phyloP scores from a whole-genome alignment of 768 basidiomycete species.

The Rhodocollybia butyracea region DNA sequence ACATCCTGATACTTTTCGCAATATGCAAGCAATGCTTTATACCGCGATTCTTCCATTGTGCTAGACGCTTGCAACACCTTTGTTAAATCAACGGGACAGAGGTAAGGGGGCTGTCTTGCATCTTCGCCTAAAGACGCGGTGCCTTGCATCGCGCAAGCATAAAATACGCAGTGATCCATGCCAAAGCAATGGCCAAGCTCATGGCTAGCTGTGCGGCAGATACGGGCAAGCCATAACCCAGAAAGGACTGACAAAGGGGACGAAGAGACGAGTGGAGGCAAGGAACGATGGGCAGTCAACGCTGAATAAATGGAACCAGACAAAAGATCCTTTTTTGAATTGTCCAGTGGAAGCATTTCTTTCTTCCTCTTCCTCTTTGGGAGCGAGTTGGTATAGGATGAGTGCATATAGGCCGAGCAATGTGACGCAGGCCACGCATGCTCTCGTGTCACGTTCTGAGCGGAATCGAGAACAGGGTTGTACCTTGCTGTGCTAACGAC shows the following conservation, averaged over 20 bases:
- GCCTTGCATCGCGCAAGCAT: conserved; percentile 35
- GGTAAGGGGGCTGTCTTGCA: conserved; percentile 31
- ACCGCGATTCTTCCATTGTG: conserved; percentile 15
- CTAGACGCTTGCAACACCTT: conserved; percentile 26
- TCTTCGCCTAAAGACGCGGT: conserved; percentile 29
- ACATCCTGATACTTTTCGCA: conserved; percentile 22
- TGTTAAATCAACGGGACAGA: conserved; percentile 30
- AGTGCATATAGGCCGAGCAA: conserved; percentile 23
- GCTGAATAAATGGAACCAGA: conserved; percentile 19
- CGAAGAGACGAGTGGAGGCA: conserved; percentile 12
- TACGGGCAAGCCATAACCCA: conserved; percentile 31
- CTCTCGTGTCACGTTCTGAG: conserved; percentile 23
- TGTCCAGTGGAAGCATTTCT: not conserved
- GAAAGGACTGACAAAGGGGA: conserved; percentile 15
- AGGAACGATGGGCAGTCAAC: conserved; percentile 12
- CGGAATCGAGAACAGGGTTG: conserved; percentile 27
- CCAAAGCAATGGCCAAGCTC: conserved; percentile 40
- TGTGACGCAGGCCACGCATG: conserved; percentile 38
- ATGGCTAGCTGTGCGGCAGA: conserved; percentile 33
- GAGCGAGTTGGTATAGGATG: conserved; percentile 12
- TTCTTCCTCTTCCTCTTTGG: conserved; percentile 12
- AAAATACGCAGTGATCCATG: conserved; percentile 36
- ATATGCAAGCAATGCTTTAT: conserved; percentile 23
- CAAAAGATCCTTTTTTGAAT: not conserved
- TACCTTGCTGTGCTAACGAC: conserved; percentile 34